Percentiles rank a stretch among this genome's conserved stretches.
phyloP scores from a whole-genome alignment of 345 rosid species.

The Salix udensis region DNA sequence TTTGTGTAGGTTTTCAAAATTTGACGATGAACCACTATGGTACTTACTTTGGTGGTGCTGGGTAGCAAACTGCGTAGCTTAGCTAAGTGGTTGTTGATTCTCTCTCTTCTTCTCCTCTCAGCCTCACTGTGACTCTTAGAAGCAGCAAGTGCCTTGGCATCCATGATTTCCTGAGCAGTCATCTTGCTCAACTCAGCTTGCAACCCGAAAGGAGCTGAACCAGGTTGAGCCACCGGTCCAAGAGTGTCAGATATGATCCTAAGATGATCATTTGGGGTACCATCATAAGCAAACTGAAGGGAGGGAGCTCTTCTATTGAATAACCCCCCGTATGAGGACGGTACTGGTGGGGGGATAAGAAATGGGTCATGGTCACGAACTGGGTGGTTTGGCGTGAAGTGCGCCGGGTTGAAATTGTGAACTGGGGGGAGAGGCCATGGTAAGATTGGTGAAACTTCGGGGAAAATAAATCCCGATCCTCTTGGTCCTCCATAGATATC shows the following conservation, averaged over 20 bases:
- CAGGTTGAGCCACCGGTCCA: conserved; percentile 60
- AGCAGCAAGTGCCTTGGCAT: conserved; percentile 98
- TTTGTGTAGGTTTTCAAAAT: background rate
- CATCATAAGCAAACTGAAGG: conserved; percentile 64
- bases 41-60: conserved; percentile 93
- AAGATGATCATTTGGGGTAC: conserved; percentile 60
- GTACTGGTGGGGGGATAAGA: conserved; percentile 53
- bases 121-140: conserved; percentile 98
- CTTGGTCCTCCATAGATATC: conserved; percentile 34
- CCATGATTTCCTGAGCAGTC: conserved; percentile 97
- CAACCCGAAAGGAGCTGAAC: conserved; percentile 65
- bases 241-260: conserved; percentile 76
- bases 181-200: conserved; percentile 81
- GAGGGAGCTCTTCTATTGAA: conserved; percentile 55
- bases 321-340: conserved; percentile 56
- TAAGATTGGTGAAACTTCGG: conserved; percentile 54
- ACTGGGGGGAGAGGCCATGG: conserved; percentile 52
- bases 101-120: conserved; percentile 89
- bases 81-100: conserved; percentile 94
- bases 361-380: conserved; percentile 57
- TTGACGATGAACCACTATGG: background rate
- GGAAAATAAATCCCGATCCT: conserved; percentile 44
- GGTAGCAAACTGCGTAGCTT: conserved; percentile 93
- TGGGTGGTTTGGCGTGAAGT: conserved; percentile 24
- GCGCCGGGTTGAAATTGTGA: conserved; percentile 29